Percentiles rank a stretch among this genome's conserved stretches.
Evolutionary conservation across 768 basidiomycete species (phyloP).

Genomic region (Leucocoprinus sp.): DNA sequence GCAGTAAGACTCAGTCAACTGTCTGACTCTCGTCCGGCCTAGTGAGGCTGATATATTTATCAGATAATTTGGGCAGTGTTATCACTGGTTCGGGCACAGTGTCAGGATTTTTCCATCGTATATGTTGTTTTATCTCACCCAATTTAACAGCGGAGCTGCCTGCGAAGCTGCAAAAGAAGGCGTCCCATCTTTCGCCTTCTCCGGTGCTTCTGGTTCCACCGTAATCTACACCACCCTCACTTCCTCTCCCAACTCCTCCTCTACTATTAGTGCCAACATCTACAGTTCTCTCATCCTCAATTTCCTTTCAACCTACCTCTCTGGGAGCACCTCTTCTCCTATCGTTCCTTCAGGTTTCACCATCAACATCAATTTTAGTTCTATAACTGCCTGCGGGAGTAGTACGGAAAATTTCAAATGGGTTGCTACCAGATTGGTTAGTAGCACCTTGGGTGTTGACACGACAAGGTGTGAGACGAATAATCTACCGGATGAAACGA

Average conservation of each 20-base stretch:
- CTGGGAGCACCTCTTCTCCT: slow-evolving; percentile 15
- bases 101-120: too few relatives aligned
- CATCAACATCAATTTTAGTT: slow-evolving; percentile 45
- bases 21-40: neutral
- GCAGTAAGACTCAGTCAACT: slow-evolving; percentile 22
- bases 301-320: slow-evolving; percentile 24
- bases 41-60: neutral
- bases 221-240: slow-evolving; percentile 45
- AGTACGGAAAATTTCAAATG: slow-evolving; percentile 29
- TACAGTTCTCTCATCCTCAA: slow-evolving; percentile 36
- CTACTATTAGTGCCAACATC: slow-evolving; percentile 30
- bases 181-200: slow-evolving; percentile 44
- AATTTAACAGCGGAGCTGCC: slow-evolving; percentile 35
- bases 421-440: slow-evolving; percentile 33
- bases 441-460: slow-evolving; percentile 27
- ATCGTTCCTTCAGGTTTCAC: slow-evolving; percentile 34
- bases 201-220: slow-evolving; percentile 28
- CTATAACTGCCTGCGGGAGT: slow-evolving; percentile 27
- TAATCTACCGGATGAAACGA: slow-evolving; percentile 34
- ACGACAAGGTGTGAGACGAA: slow-evolving; percentile 38
- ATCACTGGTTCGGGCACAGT: slow-evolving; percentile 33
- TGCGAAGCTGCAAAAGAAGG: slow-evolving; percentile 40
- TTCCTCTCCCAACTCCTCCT: slow-evolving; percentile 21
- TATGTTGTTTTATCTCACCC: neutral
- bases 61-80: slow-evolving; percentile 26